A percentile compares a stretch with the other conserved stretches of the same genome.
These are phyloP conservation scores for Sistotremastrum suecicum DNA, from an alignment of 768 basidiomycete genomes.

Conservation along the genomic window DNA sequence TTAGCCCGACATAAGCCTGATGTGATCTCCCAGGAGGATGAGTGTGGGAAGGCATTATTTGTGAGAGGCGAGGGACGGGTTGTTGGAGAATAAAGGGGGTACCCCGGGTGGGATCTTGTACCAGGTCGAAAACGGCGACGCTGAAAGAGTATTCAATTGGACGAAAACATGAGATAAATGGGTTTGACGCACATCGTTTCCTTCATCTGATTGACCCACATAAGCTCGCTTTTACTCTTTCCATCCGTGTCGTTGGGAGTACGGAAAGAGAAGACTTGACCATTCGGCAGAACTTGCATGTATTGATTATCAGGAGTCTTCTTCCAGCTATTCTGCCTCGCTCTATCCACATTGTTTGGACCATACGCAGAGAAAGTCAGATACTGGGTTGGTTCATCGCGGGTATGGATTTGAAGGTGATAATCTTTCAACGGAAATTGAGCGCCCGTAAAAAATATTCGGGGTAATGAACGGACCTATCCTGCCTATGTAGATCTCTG, in stretches of 20 bases:
- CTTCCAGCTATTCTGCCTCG: slow-evolving; percentile 57
- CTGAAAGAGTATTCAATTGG: slow-evolving; percentile 21
- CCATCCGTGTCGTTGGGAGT: slow-evolving; percentile 9
- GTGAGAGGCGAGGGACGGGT: slow-evolving; percentile 61
- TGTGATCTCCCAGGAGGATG: slow-evolving; percentile 18
- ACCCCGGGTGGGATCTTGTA: slow-evolving; percentile 29
- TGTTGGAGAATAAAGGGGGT: slow-evolving; percentile 78
- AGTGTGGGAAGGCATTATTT: slow-evolving; percentile 39
- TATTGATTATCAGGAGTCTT: slow-evolving; percentile 69
- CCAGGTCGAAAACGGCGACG: slow-evolving; percentile 73
- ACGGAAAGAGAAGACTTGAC: slow-evolving; percentile 60
- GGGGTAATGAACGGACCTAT: slow-evolving; percentile 33
- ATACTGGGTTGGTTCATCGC: slow-evolving; percentile 51
- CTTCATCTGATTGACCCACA: slow-evolving; percentile 49
- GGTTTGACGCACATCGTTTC: slow-evolving; percentile 47
- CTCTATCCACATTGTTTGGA: slow-evolving; percentile 76
- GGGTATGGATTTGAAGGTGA: slow-evolving; percentile 69
- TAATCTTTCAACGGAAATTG: slow-evolving; percentile 50
- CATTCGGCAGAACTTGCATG: slow-evolving; percentile 67
- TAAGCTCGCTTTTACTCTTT: slow-evolving; percentile 21
- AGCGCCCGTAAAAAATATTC: not conserved
- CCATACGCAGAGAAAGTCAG: slow-evolving; percentile 87
- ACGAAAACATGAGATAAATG: not conserved
- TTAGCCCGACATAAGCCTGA: slow-evolving; percentile 70
- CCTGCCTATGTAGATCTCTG: slow-evolving; percentile 49